phyloP scores from a whole-genome alignment of 208 protist genomes.

The Trypanosoma grayi region DNA sequence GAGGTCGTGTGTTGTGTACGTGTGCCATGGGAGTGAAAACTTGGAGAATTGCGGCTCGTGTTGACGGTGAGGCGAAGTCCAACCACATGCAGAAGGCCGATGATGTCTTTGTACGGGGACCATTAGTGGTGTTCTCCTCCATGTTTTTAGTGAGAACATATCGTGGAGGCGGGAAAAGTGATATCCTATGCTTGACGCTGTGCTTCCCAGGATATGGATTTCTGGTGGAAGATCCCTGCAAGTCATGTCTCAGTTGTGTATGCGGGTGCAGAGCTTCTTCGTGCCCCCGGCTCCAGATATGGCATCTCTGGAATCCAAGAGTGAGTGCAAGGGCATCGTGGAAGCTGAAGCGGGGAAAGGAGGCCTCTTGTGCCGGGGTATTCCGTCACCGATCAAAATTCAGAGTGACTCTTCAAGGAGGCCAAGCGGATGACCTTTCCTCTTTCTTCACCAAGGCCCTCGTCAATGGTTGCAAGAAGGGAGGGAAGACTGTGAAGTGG shows the following conservation, averaged over 20 bases:
- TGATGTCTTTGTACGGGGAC: slow-evolving; percentile 45
- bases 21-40: slow-evolving; percentile 94
- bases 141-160: slow-evolving; percentile 92
- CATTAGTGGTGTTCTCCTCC: slow-evolving; percentile 41
- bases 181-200: slow-evolving; percentile 85
- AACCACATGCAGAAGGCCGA: slow-evolving; percentile 92
- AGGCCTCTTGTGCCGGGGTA: slow-evolving; percentile 93
- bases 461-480: slow-evolving; percentile 71
- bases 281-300: slow-evolving; percentile 92
- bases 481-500: slow-evolving; percentile 84
- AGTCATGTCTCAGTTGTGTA: slow-evolving; percentile 85
- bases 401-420: slow-evolving; percentile 22
- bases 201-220: slow-evolving; percentile 98
- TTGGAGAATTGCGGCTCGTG: slow-evolving; percentile 95
- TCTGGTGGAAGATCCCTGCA: slow-evolving; percentile 94
- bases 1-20: slow-evolving; percentile 95
- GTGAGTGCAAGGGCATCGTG: slow-evolving; percentile 91
- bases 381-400: slow-evolving; percentile 33
- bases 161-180: slow-evolving; percentile 92
- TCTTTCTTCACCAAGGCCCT: slow-evolving; percentile 97
- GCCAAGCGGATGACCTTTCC: slow-evolving; percentile 53
- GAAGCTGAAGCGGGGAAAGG: slow-evolving; percentile 68
- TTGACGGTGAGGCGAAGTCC: slow-evolving; percentile 88
- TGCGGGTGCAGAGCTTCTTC: slow-evolving; percentile 92
- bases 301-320: slow-evolving; percentile 93